phyloP scores from a whole-genome alignment of 768 basidiomycete genomes.

The Chalciporus pseudorubinellus region DNA sequence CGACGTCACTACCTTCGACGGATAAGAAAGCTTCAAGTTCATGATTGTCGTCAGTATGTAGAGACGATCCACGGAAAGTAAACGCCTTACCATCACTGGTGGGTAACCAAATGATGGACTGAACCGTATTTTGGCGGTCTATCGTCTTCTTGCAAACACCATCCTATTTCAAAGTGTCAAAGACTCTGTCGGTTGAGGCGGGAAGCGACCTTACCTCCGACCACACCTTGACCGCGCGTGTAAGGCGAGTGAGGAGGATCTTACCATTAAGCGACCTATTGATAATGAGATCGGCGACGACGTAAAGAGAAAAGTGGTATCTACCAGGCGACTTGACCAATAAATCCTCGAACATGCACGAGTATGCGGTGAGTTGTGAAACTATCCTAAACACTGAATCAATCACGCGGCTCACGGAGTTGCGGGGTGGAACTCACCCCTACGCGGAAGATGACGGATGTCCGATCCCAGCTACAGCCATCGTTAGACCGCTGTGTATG shows the following conservation, averaged over 20 bases:
- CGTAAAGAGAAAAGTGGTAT: neutral
- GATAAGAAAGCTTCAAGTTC: slow-evolving; percentile 43
- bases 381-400: slow-evolving; percentile 33
- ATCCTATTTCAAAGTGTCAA: slow-evolving; percentile 32
- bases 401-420: slow-evolving; percentile 11
- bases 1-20: slow-evolving; percentile 47
- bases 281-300: slow-evolving; percentile 6
- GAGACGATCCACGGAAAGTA: slow-evolving; percentile 3
- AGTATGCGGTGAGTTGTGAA: slow-evolving; percentile 46
- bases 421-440: slow-evolving; percentile 35
- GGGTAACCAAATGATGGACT: slow-evolving; percentile 55
- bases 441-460: slow-evolving; percentile 48
- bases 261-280: slow-evolving; percentile 48
- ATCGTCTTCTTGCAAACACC: slow-evolving; percentile 53
- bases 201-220: slow-evolving; percentile 37
- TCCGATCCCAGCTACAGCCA: slow-evolving; percentile 46
- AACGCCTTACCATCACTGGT: slow-evolving; percentile 40
- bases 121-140: slow-evolving; percentile 43
- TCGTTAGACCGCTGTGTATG: slow-evolving; percentile 5
- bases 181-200: neutral
- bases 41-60: slow-evolving; percentile 14
- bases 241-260: slow-evolving; percentile 46
- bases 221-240: slow-evolving; percentile 52
- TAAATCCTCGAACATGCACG: slow-evolving; percentile 51
- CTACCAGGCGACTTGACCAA: slow-evolving; percentile 55